These are phyloP conservation scores for Trametes punicea DNA, from an alignment of 768 basidiomycete species.

Conservation along the genomic window DNA sequence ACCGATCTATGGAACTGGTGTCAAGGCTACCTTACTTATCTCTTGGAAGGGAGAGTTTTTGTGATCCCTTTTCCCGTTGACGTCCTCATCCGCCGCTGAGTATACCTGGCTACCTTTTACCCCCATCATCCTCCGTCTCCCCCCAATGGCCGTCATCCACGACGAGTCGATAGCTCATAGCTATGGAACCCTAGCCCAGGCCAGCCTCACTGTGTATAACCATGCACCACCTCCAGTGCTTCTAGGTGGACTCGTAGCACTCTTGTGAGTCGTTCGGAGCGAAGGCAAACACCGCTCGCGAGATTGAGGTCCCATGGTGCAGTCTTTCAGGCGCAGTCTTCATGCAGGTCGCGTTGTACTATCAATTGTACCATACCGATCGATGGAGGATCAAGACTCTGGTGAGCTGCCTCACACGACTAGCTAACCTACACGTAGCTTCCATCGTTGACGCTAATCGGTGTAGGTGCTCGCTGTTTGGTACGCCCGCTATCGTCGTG, in stretches of 20 bases:
- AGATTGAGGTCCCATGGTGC: not conserved
- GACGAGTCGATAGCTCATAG: not conserved
- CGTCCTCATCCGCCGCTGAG: not conserved
- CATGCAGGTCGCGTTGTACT: constrained; percentile 21
- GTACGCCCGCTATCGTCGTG: not conserved
- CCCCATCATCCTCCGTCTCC: not conserved
- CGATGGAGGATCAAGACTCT: constrained; percentile 6
- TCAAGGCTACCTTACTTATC: constrained; percentile 2
- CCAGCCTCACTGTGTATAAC: not conserved
- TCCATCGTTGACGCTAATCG: not conserved
- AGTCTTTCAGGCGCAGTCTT: constrained; percentile 20
- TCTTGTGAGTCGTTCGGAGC: constrained; percentile 2
- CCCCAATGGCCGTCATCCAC: not conserved
- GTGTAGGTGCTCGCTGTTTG: constrained; percentile 3
- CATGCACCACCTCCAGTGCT: constrained; percentile 8
- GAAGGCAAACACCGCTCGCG: not conserved
- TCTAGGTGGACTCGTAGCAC: constrained; percentile 8
- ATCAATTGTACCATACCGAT: constrained; percentile 15
- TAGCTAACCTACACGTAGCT: no score
- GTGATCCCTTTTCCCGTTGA: not conserved
- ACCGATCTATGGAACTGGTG: not conserved
- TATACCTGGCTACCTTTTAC: not conserved
- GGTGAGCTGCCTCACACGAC: not conserved
- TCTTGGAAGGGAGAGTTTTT: not conserved
- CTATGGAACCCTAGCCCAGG: not conserved